Evolutionary conservation across 2,329 filamentous ascomycete genomes (phyloP), one percentile per base, ranked within the genome.

Genomic region (Curvularia sp.): DNA sequence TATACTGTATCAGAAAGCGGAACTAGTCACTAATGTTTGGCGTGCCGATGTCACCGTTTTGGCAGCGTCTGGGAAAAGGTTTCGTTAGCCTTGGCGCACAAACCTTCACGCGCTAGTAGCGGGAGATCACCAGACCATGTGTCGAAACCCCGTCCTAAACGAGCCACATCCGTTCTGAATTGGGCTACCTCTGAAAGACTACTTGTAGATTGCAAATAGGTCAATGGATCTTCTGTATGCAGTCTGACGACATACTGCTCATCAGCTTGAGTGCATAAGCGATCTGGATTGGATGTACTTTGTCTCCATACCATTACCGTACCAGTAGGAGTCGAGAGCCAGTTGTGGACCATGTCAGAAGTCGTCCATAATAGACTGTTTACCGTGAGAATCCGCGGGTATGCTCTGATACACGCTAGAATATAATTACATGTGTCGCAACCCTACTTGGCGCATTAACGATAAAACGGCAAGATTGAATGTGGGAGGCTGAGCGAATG

Each of bases 71-170:
- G 69, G 66, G 63, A 55, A 60, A 50, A 32, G 42, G 73, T 75
- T 75, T 75, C 72, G 68, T 52, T 25, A 34, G 59, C 55, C 72
- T 74, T 73, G 69, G 69, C 71, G 53, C 45, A 21, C 57, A 50
- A 71, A 65, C 66, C 68, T 71, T 72, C 7, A 39, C 7, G 15
- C 23, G n/a, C 21, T 27, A n/a, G n/a, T 38, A 1, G 54, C 51
- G 39, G 39, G 54, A 56, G 59, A 68, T 67, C 63, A 49, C 56
- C 55, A 57, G 54, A 52, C 59, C 63, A 68, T 70, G 62, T 63
- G 38, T 60, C 50, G 48, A 64, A 62, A 49, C 49, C 58, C 62
- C 51, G 58, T 59, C 57, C 49, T n/a, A 49, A 53, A 48, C 36
- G 49, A 18, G 45, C 59, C 48, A 53, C 56, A 48, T 32, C 42